Base-by-base conservation (phyloP, 495 filamentous ascomycete species). In the Usnea hakonensis region DNA sequence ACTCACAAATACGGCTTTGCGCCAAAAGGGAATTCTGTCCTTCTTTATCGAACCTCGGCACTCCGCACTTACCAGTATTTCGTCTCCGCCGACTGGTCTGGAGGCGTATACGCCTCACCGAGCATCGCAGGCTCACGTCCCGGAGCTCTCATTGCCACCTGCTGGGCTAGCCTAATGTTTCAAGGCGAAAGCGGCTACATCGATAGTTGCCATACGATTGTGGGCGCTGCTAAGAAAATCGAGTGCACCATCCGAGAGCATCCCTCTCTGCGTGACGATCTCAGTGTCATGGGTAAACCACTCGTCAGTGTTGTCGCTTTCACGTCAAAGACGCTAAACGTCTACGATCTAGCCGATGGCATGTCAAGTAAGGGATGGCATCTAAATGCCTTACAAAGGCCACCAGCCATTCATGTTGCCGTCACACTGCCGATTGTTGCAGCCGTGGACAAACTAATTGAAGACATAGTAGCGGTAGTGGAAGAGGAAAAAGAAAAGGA, bases 1-100 rank as follows among this genome's bases (percentile, higher is more conserved):
- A 99, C 94, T 35, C 94, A 98, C 78, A 98, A 98, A 74, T 98
- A 99, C 73, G 94, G 94, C 30, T 99, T 99, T 74, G 95, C 94
- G 0, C 94, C 94, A 28, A 97, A 97, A 75, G 94, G 94, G 59
- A 97, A 94, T 78, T 90, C 86, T 33, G 92, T 91, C 11, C 75
- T 96, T 21, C 83, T 99, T 58, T 97, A 97, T 79, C 90, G 95
- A 69, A 89, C 82, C 59, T 78, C 84, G 44, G 74, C 82, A 48
- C 83, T 95, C 54, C 86, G 94, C 63, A 79, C 81, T 40, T 88
- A 96, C 71, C 94, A 97, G 72, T 99, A 99, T 79, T 97, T 96
- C 74, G 84, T 99, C 73, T 91, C 88, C 40, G 87, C 95, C 7
- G 87, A 93, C 72, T 99, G 94, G 94, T 86, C 88, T 43, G 94